Evolutionary conservation across 192 early-diverging fungal genomes (phyloP).

Genomic region (Chytriomyces confervae): DNA sequence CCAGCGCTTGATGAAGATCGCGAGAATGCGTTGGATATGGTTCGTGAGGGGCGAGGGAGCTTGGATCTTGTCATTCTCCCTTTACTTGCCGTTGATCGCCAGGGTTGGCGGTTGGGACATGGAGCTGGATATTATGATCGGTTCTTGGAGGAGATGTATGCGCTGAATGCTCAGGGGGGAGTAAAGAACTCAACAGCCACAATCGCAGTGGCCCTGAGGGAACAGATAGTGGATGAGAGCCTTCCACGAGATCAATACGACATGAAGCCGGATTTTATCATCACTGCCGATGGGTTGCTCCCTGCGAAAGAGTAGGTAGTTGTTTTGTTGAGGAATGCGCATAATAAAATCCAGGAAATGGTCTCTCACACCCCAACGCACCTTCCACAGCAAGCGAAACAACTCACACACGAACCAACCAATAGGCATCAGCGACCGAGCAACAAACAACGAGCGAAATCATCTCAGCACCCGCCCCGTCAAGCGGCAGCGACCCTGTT

Average conservation of each 20-base stretch:
- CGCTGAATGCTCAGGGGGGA: neutral
- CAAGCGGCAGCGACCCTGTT: too few relatives aligned
- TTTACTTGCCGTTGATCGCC: constrained; percentile 12
- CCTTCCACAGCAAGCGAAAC: too few relatives aligned
- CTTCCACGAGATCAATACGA: constrained; percentile 32
- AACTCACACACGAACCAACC: too few relatives aligned
- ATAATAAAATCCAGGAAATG: too few relatives aligned
- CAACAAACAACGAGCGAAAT: too few relatives aligned
- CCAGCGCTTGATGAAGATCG: constrained; percentile 27
- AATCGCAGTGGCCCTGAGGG: constrained; percentile 15
- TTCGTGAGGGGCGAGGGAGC: neutral
- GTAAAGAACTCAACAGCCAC: neutral
- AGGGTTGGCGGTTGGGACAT: constrained; percentile 33
- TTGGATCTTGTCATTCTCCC: constrained; percentile 27
- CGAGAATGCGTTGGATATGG: constrained; percentile 1
- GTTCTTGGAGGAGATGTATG: constrained; percentile 17
- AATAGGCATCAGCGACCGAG: too few relatives aligned
- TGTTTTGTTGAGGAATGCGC: too few relatives aligned
- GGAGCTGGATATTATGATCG: constrained; percentile 36
- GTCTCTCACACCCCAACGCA: too few relatives aligned
- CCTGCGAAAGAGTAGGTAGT: too few relatives aligned
- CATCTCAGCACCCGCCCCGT: too few relatives aligned
- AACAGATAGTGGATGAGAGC: constrained; percentile 10
- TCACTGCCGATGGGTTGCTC: neutral
- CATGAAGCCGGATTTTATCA: constrained; percentile 13